Evolutionary conservation across 371 early-diverging fungal genomes (phyloP), one percentile per base, ranked within the genome.

Genomic region (Rhizopus stolonifer): DNA sequence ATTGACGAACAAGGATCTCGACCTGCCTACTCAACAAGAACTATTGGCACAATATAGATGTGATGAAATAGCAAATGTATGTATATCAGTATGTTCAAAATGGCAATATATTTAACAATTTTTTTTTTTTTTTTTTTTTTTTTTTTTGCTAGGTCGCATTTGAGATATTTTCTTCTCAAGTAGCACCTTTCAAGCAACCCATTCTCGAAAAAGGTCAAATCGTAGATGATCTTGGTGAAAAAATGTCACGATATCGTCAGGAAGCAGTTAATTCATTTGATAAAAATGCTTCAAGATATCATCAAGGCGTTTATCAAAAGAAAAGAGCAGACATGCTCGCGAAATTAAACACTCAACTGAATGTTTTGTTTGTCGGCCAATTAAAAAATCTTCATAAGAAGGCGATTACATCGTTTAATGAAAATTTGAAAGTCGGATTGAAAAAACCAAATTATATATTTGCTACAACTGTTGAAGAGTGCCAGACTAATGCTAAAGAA

Each of bases 11-110:
- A 90, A 90, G 56, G 98, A 98, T 58, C 75, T 99, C 55, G 98
- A 99, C 76, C 70, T 99, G 34, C 99, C 99, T 2, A 96, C 97
- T 3, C 98, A 99, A 68, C 96, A 95, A 74, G 93, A 98, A 64
- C 72, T 99, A 40, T 76, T 99, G 53, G 98, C 98, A 19, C 97
- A 98, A 76, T 98, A 90, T 69, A 89, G 99, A 49, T 98, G 99
- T 69, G 99, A 98, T 58, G 99, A 98, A 67, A 96, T 98, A 53
- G 85, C 91, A n/a, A 84, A 81, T 46, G 82, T 77, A 64, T 57
- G 31, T 29, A 4, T 29, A 29, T 29, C 31, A 7, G 7, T 10
- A 29, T 29, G 7, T 29, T 48, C 21, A 26, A 38, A 19, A n/a
- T 4, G 4, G 17, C 15, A 9, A 2, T 15, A 25, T 14, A 34